Base-by-base conservation (phyloP, 2,329 filamentous ascomycete species). In the Diaporthe ampelina region DNA sequence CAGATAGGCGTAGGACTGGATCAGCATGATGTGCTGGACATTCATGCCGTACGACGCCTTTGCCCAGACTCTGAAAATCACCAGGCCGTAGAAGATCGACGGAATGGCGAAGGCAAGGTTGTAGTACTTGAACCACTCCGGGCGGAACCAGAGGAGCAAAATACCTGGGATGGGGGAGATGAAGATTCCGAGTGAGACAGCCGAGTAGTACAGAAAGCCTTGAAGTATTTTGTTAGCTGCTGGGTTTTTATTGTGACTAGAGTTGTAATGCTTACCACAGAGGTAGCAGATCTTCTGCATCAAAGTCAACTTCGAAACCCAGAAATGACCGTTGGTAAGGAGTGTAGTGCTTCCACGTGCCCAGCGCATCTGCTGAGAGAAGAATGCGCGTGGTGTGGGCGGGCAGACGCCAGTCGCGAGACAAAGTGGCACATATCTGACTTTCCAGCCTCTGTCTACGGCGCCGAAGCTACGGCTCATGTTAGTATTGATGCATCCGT, bases 331-430 rank as follows among this genome's bases (percentile, higher is more conserved):
- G 72, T 83, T 84, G 17, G 83, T 84, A 21, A 84, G 77, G n/a
- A 85, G 79, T 1, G 83, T 84, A 1, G 82, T 85, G 61, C 81
- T 83, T 26, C 83, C 84, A 69, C 82, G 81, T 15, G 83, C 84
- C 84, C 84, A 85, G 21, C 84, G 81, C 84, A 85, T 85, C 78
- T 85, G 84, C 80, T 85, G 84, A 50, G 82, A 84, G 76, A 85
- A 85, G 74, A 85, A 84, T 0, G 84, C 83, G 6, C 83, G 79
- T 2, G 84, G 84, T 0, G 82, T 85, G 73, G 85, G 83, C 17
- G 84, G 84, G 72, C 84, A 85, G 68, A 85, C 82, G n/a, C 84
- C 84, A 40, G 82, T 84, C 1, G 84, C 84, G 67, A 85, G 78
- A 72, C 83, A 84, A 17, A 85, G 78, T 11, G 84, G 84, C 7